Base-by-base conservation (phyloP, 1,284 basidiomycete species). In the Ganoderma multipileum region DNA sequence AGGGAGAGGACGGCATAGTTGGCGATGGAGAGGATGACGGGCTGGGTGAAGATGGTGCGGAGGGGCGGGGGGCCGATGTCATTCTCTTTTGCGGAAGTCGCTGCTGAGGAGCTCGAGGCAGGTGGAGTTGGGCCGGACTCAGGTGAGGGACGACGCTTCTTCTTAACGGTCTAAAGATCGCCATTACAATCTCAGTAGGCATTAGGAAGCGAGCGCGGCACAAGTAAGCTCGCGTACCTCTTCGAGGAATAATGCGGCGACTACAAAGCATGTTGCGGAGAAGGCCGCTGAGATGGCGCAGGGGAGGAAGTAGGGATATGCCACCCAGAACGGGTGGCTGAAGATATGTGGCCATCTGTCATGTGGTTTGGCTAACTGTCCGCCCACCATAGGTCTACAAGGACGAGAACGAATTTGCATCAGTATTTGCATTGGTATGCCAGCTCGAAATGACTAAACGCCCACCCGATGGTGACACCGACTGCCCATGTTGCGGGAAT, bases 1-100 rank as follows among this genome's bases (percentile, higher is more conserved):
- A 93, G 82, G 4, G 87, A 86, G n/a, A 93, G 82, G 36, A 79
- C 80, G 36, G 86, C 89, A 76, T 92, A 93, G 76, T 91, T 92
- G 18, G 81, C 80, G 9, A 88, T 85, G 4, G 91, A 86, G 68
- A 91, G 78, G 64, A 91, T 76, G 8, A 94, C 89, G 7, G 81
- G 85, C 28, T 77, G 73, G 1, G 78, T 80, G 61, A 84, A 72
- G 36, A 83, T 69, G 12, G 81, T 75, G n/a, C 83, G 83, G 28
- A 92, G 78, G 6, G 88, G 67, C 11, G 70, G 72, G 1, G 65
- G 61, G 7, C 44, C 63, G 36, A 72, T 68, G 36, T 75, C 72
- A 33, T 71, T 64, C 12, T 59, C 61, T 30, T 71, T 14, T n/a
- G 57, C 36, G 55, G 18, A 4, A 7, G 36, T 9, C 2, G 57